Evolutionary conservation across 805 yeast species (phyloP), one percentile per base, ranked within the genome.

Genomic region (Candida arabinofermentans): DNA sequence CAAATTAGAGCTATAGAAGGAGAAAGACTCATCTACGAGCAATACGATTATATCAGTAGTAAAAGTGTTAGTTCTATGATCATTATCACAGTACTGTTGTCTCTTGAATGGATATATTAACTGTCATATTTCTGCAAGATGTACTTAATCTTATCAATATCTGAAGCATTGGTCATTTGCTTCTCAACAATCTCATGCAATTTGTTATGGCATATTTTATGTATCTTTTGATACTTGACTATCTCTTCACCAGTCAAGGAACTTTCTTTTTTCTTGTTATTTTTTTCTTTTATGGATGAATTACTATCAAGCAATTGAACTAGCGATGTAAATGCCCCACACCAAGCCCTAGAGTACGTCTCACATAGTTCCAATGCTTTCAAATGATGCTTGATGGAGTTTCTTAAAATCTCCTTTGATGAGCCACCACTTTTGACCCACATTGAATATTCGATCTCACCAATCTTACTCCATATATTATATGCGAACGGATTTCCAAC

Each of bases 321-420:
- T 18, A 54, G 42, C 12, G 55, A 31, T 12, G 54, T 56, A 27
- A 44, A 46, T 16, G 58, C 48, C 2, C 65, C 65, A 48, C 62
- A 49, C 60, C 59, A 90, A 13, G 87, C 84, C 49, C 87, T 72
- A 17, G 75, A 62, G 58, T 77, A 84, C 24, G 70, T 67, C 34
- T 83, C 84, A 53, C 87, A 81, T 29, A 90, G 67, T 61, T 93
- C 98, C 5, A 88, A 80, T 8, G 89, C 65, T 49, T 95, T 75
- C 40, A 83, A 64, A 49, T 76, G 84, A 54, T 78, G 73, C 51
- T 80, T 68, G 18, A 57, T 41, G 1, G 70, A 56, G 23, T 49
- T 45, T 24, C 36, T 46, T 39, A 51, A 40, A 16, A 39, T 32
- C 33, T 49, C 51, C 22, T 36, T 41, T 27, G 33, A 34, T 8